Evolutionary conservation across 148 eudicot genomes (phyloP), one percentile per base, ranked within the genome.

Genomic region (Tetragonia tetragonoides): DNA sequence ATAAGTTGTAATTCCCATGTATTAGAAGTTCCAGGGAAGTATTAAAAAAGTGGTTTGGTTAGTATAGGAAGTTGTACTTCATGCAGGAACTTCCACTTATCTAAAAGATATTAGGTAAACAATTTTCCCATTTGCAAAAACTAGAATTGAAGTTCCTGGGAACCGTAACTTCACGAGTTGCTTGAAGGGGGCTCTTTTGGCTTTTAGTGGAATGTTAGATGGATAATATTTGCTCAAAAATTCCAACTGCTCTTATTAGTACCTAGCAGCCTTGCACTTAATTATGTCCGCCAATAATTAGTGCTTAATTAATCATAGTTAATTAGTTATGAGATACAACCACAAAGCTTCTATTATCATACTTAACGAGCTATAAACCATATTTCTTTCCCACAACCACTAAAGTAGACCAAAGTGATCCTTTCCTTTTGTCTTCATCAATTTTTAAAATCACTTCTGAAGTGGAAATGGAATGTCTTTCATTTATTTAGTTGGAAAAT

Each of bases 341-440:
- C 9, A 44, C 69, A 75, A 54, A 47, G 0, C 7, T 49, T 34
- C 57, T 12, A 66, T 34, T 65, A 37, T 34, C 15, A 28, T 11
- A 34, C 34, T 66, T 66, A 6, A 66, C 3, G 16, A 16, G 15
- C 6, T 9, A 44, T 41, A 66, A 38, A 66, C 5, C 37, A 38
- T 37, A 2, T 37, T 66, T 3, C 44, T 37, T 12, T 41, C 23
- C 67, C 70, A 47, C 68, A 47, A 75, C 57, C 66, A 76, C 10
- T 20, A 51, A 64, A 64, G 79, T 76, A 65, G 47, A 64, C 72
- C 59, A 66, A 76, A 49, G 18, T 41, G 14, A 7, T 7, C n/a
- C n/a, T 40, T 44, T 7, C 46, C 34, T 14, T 49, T 75, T 53
- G 21, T 51, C 56, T 66, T 75, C 20, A 24, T 37, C 47, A 23